These are phyloP conservation scores for Fusarium graminum DNA, from an alignment of 2,329 filamentous ascomycete species.

Conservation along the genomic window DNA sequence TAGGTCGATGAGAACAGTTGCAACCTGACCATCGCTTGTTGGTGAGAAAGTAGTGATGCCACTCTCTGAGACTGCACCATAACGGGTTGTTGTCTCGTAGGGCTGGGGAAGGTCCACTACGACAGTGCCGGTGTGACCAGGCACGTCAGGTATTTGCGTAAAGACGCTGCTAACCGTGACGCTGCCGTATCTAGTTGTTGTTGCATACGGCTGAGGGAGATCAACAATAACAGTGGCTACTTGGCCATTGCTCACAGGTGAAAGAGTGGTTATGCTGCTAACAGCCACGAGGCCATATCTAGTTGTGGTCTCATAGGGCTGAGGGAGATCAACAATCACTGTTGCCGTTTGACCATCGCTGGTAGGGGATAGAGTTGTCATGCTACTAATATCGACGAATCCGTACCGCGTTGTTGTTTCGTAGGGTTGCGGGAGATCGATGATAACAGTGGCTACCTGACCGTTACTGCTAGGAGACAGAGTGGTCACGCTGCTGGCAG, in stretches of 20 bases:
- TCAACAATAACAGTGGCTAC: background rate
- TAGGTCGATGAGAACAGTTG: background rate
- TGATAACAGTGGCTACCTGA: background rate
- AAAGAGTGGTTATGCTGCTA: background rate
- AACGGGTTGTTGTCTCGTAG: background rate
- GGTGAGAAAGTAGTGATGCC: background rate
- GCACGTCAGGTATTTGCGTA: background rate
- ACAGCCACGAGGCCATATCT: background rate
- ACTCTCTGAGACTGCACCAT: background rate
- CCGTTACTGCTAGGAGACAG: background rate
- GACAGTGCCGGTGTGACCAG: background rate
- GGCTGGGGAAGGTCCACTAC: constrained; percentile 1
- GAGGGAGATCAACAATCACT: background rate
- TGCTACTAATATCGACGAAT: background rate
- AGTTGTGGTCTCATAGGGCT: background rate
- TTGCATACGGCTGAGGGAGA: constrained; percentile 3
- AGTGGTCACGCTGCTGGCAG: background rate
- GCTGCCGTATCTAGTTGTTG: background rate
- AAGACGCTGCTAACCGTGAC: background rate
- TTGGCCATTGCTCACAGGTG: background rate
- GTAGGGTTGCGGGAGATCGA: background rate
- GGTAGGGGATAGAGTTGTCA: background rate
- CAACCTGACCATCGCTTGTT: background rate
- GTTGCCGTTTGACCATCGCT: background rate
- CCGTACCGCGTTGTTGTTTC: background rate